Evolutionary conservation across 768 basidiomycete genomes (phyloP).

Genomic region (Rhodotorula diobovata): DNA sequence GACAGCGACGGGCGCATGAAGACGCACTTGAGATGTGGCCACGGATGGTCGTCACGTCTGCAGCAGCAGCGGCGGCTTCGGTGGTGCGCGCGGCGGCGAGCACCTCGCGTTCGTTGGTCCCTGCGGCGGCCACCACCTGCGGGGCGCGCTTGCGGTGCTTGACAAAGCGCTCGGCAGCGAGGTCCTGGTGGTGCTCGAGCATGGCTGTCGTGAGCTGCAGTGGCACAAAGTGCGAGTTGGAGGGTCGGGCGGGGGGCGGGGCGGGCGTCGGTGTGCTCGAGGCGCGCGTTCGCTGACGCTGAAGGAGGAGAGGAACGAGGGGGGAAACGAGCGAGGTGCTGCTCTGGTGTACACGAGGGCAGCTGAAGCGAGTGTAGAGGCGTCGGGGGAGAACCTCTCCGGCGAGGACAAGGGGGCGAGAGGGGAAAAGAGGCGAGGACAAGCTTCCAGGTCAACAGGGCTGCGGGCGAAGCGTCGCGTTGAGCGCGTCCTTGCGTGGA

Average conservation of each 20-base stretch:
- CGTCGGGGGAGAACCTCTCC: no score
- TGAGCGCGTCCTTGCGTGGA: no score
- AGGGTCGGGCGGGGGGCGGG: neutral
- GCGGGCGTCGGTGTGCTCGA: no score
- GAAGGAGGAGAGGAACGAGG: neutral
- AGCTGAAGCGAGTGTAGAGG: no score
- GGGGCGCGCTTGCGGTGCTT: slow-evolving; percentile 2
- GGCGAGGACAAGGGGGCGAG: no score
- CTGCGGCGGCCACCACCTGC: neutral
- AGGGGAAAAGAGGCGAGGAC: neutral
- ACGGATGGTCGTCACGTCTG: neutral
- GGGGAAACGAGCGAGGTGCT: no score
- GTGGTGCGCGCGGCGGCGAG: neutral
- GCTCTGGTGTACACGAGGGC: no score
- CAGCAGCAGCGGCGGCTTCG: neutral
- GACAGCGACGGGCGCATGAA: no score
- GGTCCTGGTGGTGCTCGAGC: neutral
- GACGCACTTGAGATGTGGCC: neutral
- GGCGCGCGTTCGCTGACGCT: no score
- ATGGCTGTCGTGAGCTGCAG: neutral
- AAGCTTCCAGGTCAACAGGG: neutral
- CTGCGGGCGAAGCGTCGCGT: no score
- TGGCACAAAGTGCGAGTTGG: no score
- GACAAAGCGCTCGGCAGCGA: neutral
- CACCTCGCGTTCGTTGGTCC: neutral